These are phyloP conservation scores for Bromus sterilis DNA, from an alignment of 176 grass and related monocot species.

Conservation along the genomic window DNA sequence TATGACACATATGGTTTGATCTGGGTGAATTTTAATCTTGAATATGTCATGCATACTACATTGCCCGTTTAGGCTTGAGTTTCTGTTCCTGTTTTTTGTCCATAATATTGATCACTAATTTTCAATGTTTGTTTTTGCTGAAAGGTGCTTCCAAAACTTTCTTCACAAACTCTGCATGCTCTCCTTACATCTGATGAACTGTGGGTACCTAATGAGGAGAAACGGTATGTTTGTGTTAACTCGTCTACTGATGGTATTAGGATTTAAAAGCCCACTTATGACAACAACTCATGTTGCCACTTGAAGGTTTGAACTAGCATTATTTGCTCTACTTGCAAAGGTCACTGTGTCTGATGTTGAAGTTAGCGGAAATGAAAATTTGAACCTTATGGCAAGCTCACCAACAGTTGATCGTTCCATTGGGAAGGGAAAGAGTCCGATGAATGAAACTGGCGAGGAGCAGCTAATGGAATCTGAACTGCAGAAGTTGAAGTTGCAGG, in stretches of 20 bases:
- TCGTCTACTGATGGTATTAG: not conserved
- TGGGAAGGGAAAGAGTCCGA: constrained; percentile 40
- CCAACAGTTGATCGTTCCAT: constrained; percentile 22
- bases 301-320: constrained; percentile 96
- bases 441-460: constrained; percentile 34
- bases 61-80: not conserved
- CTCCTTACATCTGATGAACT: constrained; percentile 88
- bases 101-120: constrained; percentile 12
- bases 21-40: not conserved
- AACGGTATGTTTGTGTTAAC: constrained; percentile 55
- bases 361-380: constrained; percentile 39
- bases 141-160: constrained; percentile 91
- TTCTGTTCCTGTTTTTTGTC: not conserved
- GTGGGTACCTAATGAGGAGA: constrained; percentile 98
- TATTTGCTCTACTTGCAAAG: constrained; percentile 83
- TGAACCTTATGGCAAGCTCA: constrained; percentile 19
- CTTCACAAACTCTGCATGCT: constrained; percentile 90
- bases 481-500: constrained; percentile 53
- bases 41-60: not conserved
- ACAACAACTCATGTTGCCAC: constrained; percentile 10
- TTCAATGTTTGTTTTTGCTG: constrained; percentile 21
- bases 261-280: constrained; percentile 8
- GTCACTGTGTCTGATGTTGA: constrained; percentile 48
- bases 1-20: not conserved
- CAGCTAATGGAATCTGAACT: constrained; percentile 54